A percentile compares a stretch with the other conserved stretches of the same genome.
Conservation (phyloP, 768 basidiomycete genomes). For the Floccularia luteovirens region DNA sequence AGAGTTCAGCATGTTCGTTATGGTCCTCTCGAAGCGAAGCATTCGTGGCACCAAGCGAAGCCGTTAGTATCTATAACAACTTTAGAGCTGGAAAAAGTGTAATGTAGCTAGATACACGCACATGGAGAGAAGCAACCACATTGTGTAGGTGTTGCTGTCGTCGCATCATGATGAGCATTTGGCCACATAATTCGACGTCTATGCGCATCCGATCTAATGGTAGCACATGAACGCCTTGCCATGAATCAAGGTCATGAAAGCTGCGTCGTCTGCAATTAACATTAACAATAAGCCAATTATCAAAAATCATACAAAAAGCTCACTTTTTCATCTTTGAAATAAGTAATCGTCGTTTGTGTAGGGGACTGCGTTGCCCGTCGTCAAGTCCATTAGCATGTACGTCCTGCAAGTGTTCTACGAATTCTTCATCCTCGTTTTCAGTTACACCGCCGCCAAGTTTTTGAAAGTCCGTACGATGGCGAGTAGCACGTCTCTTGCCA, state of each 20-base stretch:
- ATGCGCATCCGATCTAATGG: conserved; percentile 62
- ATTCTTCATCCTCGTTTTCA: background rate
- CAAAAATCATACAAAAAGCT: too few species aligned
- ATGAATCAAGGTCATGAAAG: conserved; percentile 53
- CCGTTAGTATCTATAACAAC: conserved; percentile 36
- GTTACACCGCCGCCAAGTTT: conserved; percentile 12
- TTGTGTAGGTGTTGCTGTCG: conserved; percentile 63
- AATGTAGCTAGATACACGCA: conserved; percentile 12
- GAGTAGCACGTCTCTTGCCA: too few species aligned
- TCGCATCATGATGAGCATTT: conserved; percentile 60
- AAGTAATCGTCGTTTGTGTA: too few species aligned
- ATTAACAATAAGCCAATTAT: too few species aligned
- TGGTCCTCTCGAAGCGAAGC: conserved; percentile 52
- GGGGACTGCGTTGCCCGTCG: too few species aligned
- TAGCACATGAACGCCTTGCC: conserved; percentile 39
- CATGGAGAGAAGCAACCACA: conserved; percentile 53
- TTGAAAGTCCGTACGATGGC: too few species aligned
- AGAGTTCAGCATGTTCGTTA: conserved; percentile 37
- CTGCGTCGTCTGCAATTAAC: conserved; percentile 65
- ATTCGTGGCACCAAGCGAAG: conserved; percentile 46
- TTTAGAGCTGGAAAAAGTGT: conserved; percentile 5
- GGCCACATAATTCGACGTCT: conserved; percentile 74
- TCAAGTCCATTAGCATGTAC: too few species aligned
- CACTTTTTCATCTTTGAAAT: too few species aligned
- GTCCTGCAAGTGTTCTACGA: too few species aligned